These are phyloP conservation scores for Trypanosoma congolense DNA, from an alignment of 208 protist species.

Conservation along the genomic window DNA sequence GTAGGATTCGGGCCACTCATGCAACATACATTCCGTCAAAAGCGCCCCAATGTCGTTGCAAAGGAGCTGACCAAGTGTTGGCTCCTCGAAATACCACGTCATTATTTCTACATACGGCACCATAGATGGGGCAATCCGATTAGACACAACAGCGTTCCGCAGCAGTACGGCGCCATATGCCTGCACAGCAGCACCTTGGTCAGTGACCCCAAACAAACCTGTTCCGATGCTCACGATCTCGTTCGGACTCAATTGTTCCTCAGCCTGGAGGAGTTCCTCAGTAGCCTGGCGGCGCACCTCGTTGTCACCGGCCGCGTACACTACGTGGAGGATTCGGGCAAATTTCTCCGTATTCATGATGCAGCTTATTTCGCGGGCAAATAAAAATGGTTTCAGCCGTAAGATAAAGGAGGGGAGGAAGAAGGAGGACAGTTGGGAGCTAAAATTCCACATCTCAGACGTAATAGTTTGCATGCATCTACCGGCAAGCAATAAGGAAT, in stretches of 20 bases:
- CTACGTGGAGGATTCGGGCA: slow-evolving; percentile 26
- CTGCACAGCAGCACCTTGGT: slow-evolving; percentile 49
- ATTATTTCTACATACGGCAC: slow-evolving; percentile 64
- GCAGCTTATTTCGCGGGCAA: background rate
- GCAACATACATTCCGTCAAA: slow-evolving; percentile 56
- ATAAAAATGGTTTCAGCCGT: background rate
- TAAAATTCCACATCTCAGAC: no score
- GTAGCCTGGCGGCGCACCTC: slow-evolving; percentile 30
- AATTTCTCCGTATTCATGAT: slow-evolving; percentile 26
- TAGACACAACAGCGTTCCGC: slow-evolving; percentile 34
- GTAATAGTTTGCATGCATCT: no score
- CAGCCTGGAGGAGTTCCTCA: slow-evolving; percentile 39
- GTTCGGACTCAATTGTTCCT: slow-evolving; percentile 36
- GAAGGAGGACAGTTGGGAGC: no score
- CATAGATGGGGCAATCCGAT: slow-evolving; percentile 17
- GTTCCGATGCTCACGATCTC: slow-evolving; percentile 43
- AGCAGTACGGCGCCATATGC: slow-evolving; percentile 79
- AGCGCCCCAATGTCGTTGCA: slow-evolving; percentile 50
- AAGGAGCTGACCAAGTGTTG: slow-evolving; percentile 42
- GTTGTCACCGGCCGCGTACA: slow-evolving; percentile 50
- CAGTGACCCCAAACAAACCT: slow-evolving; percentile 39
- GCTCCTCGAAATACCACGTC: slow-evolving; percentile 65
- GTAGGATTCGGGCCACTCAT: slow-evolving; percentile 22
- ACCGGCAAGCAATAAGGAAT: no score
- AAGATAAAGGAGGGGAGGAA: background rate